Base-by-base conservation (phyloP, 768 basidiomycete genomes). In the Scleroderma bovista region DNA sequence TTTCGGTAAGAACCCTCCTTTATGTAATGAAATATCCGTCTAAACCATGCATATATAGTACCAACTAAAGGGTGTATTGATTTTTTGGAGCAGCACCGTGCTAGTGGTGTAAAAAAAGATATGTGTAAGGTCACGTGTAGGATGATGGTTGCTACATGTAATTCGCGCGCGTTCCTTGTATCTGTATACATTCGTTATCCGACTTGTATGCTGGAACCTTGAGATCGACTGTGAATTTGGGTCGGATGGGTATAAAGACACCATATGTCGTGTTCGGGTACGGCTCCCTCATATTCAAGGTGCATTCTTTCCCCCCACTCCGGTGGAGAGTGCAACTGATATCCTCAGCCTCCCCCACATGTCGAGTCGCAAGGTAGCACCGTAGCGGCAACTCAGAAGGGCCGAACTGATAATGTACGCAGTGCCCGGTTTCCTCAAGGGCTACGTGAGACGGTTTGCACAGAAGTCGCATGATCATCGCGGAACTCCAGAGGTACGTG, bases 381-480 rank as follows among this genome's bases (percentile, higher is more conserved):
- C 23, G 31, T 24, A 43, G 16, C 15, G 19, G 13, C 31, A 8
- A 46, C 42, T 44, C 12, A 23, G 22, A 45, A 6, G 39, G 15
- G 17, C 31, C 12, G 13, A n/a, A 11, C 6, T 26, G 23, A 42
- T 1, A 29, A 3, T 41, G 19, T 29, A n/a, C 8, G 31, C 50
- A 86, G 88, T 75, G 0, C 75, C 88, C 0, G 93, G 93, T 10
- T 96, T 85, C 60, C 71, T 96, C 56, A 95, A 93, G 69, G 89
- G 89, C 31, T 93, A 92, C 52, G 88, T 94, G 0, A 79, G 93
- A 2, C 74, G 93, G 23, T 96, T 96, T 59, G 90, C 93, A 0
- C 92, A 95, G 68, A 79, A 81, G 61, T 94, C 91, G 49, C 88
- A 92, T 63, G 93, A 97, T 61, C 93, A 97, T 67, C 78, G 93